Base-by-base conservation (phyloP, 169 alveolate genomes). In the Amoebophrya sp. region DNA sequence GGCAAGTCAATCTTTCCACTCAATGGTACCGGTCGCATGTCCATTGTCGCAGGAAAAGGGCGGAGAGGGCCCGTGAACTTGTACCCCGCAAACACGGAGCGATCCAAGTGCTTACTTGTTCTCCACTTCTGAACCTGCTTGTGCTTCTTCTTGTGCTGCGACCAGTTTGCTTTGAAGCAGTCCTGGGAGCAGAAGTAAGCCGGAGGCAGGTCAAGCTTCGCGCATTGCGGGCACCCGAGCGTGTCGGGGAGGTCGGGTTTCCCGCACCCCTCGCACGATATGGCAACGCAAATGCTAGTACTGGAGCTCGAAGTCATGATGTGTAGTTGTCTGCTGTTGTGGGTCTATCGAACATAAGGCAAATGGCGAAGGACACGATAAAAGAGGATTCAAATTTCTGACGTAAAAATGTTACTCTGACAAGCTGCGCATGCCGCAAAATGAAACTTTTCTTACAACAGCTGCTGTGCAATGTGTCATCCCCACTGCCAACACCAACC, bases 141-240 rank as follows among this genome's bases (percentile, higher is more conserved):
- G 92, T 98, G 99, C 35, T 94, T 93, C 40, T 94, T 93, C 93
- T 96, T 96, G 96, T 98, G 99, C 77, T 94, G 94, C 40, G 94
- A 92, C 99, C 99, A 99, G 91, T 94, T 96, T 40, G 92, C 92
- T 91, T 97, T 97, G 93, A 98, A 99, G 92, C 99, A 99, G 25
- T 94, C 98, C 94, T 99, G 98, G 38, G 95, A 94, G 93, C 99
- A 98, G 95, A 99, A 99, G 94, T 54, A 77, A 10, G 90, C 40
- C 39, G 89, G 88, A 40, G 89, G 90, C 23, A 90, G 55, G 77
- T 90, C 92, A 39, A 94, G 90, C 77, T 91, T 89, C 23, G 89
- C 91, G 88, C 95, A 91, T 14, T 41, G 39, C 29, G 94, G 93
- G 89, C 93, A 91, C 53, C 77, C 12, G 39, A 91, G 1, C 38